A percentile compares a stretch with the other conserved stretches of the same genome.
Conservation (phyloP, 805 yeast species). For the Millerago galiae region DNA sequence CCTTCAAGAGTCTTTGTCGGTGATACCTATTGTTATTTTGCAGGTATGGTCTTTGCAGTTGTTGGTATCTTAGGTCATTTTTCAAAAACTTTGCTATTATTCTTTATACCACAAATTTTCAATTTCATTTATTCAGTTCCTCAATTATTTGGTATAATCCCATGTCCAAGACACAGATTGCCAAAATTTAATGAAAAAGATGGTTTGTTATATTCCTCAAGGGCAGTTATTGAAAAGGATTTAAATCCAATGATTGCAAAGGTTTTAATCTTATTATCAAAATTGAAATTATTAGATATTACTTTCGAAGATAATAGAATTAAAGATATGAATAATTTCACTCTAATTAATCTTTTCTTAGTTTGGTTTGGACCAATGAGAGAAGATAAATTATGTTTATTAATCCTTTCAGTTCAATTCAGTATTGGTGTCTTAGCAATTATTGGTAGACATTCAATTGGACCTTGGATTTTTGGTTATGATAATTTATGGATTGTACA, state of each 20-base stretch:
- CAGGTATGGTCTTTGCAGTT: conserved; percentile 98
- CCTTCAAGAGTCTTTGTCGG: conserved; percentile 96
- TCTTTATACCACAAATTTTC: conserved; percentile 86
- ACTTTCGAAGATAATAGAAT: conserved; percentile 29
- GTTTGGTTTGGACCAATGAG: conserved; percentile 89
- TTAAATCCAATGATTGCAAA: conserved; percentile 28
- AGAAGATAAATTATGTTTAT: conserved; percentile 67
- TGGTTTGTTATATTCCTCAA: conserved; percentile 72
- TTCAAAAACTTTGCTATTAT: conserved; percentile 81
- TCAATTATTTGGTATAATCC: conserved; percentile 78
- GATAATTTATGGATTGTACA: conserved; percentile 58
- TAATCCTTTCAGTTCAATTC: conserved; percentile 59
- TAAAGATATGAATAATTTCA: conserved; percentile 48
- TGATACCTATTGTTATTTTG: conserved; percentile 95
- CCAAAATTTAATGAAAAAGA: conserved; percentile 68
- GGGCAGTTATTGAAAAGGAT: conserved; percentile 35
- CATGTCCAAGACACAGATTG: conserved; percentile 93
- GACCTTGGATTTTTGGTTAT: conserved; percentile 80
- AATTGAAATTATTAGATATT: conserved; percentile 41
- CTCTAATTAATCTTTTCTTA: conserved; percentile 74
- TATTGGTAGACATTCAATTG: conserved; percentile 72
- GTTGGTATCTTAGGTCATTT: conserved; percentile 96
- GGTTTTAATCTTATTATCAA: conserved; percentile 41
- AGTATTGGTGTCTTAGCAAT: conserved; percentile 60
- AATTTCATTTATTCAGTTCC: conserved; percentile 91